Conservation (phyloP, 1,284 basidiomycete genomes). For the Cutaneotrichosporon cyanovorans region DNA sequence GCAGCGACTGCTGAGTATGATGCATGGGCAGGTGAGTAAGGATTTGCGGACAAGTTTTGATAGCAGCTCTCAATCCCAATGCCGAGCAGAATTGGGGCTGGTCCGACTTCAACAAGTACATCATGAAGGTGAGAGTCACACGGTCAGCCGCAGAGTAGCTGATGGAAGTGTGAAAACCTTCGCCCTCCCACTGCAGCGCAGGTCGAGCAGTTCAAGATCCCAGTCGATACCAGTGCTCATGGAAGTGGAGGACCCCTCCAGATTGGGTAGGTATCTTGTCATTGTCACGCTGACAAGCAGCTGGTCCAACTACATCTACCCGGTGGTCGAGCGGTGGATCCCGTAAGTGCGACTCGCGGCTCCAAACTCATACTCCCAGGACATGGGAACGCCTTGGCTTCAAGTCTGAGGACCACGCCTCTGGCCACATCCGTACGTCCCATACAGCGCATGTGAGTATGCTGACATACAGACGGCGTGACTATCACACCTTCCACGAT, state of each 20-base stretch:
- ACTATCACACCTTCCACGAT: slow-evolving; percentile 58
- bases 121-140: slow-evolving; percentile 3
- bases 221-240: slow-evolving; percentile 45
- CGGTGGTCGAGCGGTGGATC: slow-evolving; percentile 54
- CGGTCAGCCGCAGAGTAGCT: slow-evolving; percentile 22
- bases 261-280: slow-evolving; percentile 28
- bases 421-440: slow-evolving; percentile 22
- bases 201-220: slow-evolving; percentile 38
- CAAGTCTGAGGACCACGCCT: slow-evolving; percentile 45
- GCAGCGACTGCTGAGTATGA: slow-evolving; percentile 44
- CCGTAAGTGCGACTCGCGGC: slow-evolving; percentile 13
- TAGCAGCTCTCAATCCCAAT: slow-evolving; percentile 35
- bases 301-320: slow-evolving; percentile 47
- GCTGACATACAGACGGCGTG: slow-evolving; percentile 24
- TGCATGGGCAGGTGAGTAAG: slow-evolving; percentile 41
- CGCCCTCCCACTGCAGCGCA: slow-evolving; percentile 40
- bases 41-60: neutral
- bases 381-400: slow-evolving; percentile 49
- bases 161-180: slow-evolving; percentile 36
- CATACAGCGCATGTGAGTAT: no score
- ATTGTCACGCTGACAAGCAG: slow-evolving; percentile 11
- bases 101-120: slow-evolving; percentile 39
- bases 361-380: neutral
- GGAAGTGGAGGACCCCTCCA: slow-evolving; percentile 50
- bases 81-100: slow-evolving; percentile 41